A percentile compares a stretch with the other conserved stretches of the same genome.
Conservation (phyloP, 805 yeast genomes). For the Wickerhamomyces xylosicus region DNA sequence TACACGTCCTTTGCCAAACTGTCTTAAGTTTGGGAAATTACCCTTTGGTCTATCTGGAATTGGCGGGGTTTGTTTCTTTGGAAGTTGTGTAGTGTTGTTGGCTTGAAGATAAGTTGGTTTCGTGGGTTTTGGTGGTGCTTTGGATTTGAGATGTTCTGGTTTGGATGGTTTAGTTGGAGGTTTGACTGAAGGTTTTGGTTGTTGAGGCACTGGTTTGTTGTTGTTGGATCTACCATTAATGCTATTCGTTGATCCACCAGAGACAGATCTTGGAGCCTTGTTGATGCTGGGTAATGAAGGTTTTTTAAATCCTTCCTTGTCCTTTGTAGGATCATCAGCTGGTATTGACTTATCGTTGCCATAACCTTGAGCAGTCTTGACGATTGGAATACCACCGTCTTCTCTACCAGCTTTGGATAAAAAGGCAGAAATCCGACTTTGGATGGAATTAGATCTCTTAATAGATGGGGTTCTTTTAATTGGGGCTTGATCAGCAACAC, state of each 20-base stretch:
- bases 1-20: no score
- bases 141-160: conserved; percentile 7
- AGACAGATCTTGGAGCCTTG: conserved; percentile 11
- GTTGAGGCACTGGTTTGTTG: conserved; percentile 7
- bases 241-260: conserved; percentile 15
- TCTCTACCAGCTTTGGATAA: conserved; percentile 17
- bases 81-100: conserved; percentile 11
- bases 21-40: background rate
- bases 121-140: conserved; percentile 49
- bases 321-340: conserved; percentile 20
- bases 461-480: conserved; percentile 3
- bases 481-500: conserved; percentile 15
- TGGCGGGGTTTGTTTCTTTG: background rate
- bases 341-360: conserved; percentile 50
- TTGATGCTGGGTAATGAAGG: conserved; percentile 11
- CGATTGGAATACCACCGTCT: conserved; percentile 30
- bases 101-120: conserved; percentile 48
- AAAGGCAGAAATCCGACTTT: conserved; percentile 19
- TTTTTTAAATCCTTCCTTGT: conserved; percentile 19
- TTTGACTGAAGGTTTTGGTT: conserved; percentile 4
- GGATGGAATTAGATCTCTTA: conserved; percentile 17
- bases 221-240: conserved; percentile 16
- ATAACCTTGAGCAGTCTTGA: conserved; percentile 70
- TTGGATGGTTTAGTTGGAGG: conserved; percentile 6
- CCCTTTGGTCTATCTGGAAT: background rate